Conservation (phyloP, 345 rosid species). For the Noccaea bulbosa region DNA sequence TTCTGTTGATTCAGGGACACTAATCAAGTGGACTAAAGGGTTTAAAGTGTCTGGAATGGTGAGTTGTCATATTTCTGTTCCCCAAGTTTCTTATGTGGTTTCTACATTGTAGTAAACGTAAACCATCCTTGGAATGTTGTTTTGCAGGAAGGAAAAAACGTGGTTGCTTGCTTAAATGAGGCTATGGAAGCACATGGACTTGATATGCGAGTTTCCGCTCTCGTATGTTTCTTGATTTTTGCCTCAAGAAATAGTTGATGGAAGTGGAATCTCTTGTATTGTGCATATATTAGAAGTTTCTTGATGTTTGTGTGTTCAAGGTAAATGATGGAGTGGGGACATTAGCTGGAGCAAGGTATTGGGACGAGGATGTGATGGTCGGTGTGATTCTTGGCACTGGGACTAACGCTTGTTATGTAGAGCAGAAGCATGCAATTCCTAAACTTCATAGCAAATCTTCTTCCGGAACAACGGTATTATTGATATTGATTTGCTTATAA, state of each 20-base stretch:
- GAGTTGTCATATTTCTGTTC: not conserved
- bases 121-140: not conserved
- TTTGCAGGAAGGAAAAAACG: conserved; percentile 72
- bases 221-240: conserved; percentile 50
- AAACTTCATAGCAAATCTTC: conserved; percentile 53
- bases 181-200: conserved; percentile 72
- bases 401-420: conserved; percentile 92
- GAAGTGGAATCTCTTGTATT: conserved; percentile 15
- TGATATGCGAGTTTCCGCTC: conserved; percentile 79
- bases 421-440: conserved; percentile 64
- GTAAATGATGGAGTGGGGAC: conserved; percentile 85
- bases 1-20: conserved; percentile 74
- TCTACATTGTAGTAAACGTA: not conserved
- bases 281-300: not conserved
- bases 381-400: conserved; percentile 95
- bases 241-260: not conserved
- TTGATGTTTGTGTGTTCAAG: conserved; percentile 43
- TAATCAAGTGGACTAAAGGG: conserved; percentile 89
- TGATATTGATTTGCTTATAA: not conserved
- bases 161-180: conserved; percentile 81
- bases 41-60: conserved; percentile 90
- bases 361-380: conserved; percentile 84
- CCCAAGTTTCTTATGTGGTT: not conserved
- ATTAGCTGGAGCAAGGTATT: conserved; percentile 79
- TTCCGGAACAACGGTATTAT: conserved; percentile 62